These are phyloP conservation scores for Arabis hirsuta DNA, from an alignment of 345 rosid genomes.

Conservation along the genomic window DNA sequence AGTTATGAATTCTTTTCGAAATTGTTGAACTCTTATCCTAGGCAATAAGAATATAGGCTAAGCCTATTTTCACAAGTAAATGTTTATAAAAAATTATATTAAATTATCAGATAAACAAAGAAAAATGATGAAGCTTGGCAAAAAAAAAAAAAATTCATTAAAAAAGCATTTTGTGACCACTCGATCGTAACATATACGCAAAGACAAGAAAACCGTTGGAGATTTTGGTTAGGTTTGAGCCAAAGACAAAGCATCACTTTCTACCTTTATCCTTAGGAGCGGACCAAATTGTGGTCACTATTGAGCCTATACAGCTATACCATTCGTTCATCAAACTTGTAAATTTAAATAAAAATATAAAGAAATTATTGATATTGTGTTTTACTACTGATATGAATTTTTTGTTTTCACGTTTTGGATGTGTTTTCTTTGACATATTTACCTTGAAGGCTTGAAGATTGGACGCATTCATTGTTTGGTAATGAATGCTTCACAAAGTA, in stretches of 20 bases:
- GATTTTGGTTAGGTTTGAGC: constrained; percentile 20
- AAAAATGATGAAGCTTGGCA: constrained; percentile 1
- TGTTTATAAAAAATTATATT: background rate
- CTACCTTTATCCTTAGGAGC: constrained; percentile 24
- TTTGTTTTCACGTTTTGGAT: constrained; percentile 8
- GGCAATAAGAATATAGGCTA: background rate
- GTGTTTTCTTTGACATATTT: constrained; percentile 8
- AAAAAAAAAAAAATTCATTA: too few relatives aligned
- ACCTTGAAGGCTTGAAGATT: constrained; percentile 12
- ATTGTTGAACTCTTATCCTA: background rate
- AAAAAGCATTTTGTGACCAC: constrained; percentile 30
- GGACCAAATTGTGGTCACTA: constrained; percentile 32
- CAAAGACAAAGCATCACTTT: constrained; percentile 45
- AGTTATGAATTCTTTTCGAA: too few relatives aligned
- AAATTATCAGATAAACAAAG: background rate
- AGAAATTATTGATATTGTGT: background rate
- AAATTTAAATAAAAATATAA: background rate
- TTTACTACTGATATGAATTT: background rate
- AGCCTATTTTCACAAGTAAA: background rate
- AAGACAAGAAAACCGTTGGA: constrained; percentile 36
- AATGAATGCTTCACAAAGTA: constrained; percentile 27
- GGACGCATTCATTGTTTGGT: constrained; percentile 19
- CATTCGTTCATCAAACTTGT: constrained; percentile 14
- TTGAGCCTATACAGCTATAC: constrained; percentile 12
- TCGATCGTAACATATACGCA: constrained; percentile 36